These are phyloP conservation scores for Coemansia sp. DNA, from an alignment of 192 early-diverging fungal species.

Conservation along the genomic window DNA sequence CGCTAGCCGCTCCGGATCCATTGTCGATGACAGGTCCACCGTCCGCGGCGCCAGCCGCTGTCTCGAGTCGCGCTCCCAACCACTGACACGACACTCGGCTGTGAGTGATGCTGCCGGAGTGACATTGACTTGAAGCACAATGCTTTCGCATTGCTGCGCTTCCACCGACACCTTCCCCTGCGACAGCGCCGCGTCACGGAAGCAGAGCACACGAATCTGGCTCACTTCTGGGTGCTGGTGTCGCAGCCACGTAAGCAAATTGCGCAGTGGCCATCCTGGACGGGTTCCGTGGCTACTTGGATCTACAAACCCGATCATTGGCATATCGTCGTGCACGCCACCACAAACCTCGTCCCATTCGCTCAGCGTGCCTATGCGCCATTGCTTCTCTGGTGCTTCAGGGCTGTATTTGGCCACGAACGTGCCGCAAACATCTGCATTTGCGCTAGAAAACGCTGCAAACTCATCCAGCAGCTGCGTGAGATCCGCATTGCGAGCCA, in stretches of 20 bases:
- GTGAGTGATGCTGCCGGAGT: conserved; percentile 13
- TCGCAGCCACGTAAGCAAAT: conserved; percentile 67
- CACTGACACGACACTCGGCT: conserved; percentile 57
- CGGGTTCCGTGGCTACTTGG: conserved; percentile 71
- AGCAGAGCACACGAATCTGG: conserved; percentile 30
- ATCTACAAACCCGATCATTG: conserved; percentile 78
- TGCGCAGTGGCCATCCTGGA: conserved; percentile 94
- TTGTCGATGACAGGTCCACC: conserved; percentile 78
- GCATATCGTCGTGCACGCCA: background rate
- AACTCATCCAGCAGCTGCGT: conserved; percentile 28
- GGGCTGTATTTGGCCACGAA: conserved; percentile 26
- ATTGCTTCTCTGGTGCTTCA: background rate
- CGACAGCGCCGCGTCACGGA: conserved; percentile 29
- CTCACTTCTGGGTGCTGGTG: conserved; percentile 15
- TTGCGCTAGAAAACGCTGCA: conserved; percentile 17
- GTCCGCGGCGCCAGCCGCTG: conserved; percentile 80
- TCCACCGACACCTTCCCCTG: background rate
- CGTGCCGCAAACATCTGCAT: conserved; percentile 11
- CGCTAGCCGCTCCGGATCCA: conserved; percentile 85
- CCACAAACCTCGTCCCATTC: conserved; percentile 29
- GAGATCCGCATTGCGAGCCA: conserved; percentile 21
- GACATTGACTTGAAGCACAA: conserved; percentile 34
- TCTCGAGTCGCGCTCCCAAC: conserved; percentile 87
- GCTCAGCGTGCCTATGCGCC: conserved; percentile 20
- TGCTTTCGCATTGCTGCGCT: conserved; percentile 32